Base-by-base conservation (phyloP, 1,284 basidiomycete species). In the Omphalotus olearius region DNA sequence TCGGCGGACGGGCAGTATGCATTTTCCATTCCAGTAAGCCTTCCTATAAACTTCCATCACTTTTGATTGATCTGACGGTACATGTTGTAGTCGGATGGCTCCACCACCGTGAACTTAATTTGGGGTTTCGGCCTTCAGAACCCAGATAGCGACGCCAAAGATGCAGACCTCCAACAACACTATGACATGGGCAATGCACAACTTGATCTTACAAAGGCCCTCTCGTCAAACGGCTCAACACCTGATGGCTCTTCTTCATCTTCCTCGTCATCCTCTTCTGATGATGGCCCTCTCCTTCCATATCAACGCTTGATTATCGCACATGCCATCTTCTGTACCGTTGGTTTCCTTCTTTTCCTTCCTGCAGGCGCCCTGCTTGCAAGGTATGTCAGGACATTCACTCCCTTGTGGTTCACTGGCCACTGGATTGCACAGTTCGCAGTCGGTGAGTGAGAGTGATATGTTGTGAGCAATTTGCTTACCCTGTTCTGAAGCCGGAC, bases 301-400 rank as follows among this genome's bases (percentile, higher is more conserved):
- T 73, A 69, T 54, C 69, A 77, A 60, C 67, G 69, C 53, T 56
- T 72, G 45, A 68, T 83, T 33, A 62, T 83, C 40, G 76, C 80
- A 1, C 83, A 85, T 64, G 80, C 74, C 1, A 66, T 77, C 28
- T 68, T 80, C 52, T 78, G 74, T 42, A 67, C 69, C 5, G 47
- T 81, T 23, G 83, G 77, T 0, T 83, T 83, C 58, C 66, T 85
- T 52, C 43, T 85, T 6, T 64, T 87, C 33, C 67, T 86, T 0
- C 85, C 85, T 2, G 62, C 69, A 17, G 84, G 82, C 4, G 77
- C 76, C 1, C 66, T 88, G 28, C 57, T 85, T 20, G 82, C 79
- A 1, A 72, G 85, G 33, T 80, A 76, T 56, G 66, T 79, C 18
- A 69, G 83, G 48, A 83, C 79, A 0, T 72, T 79, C 56, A 72